phyloP scores from a whole-genome alignment of 352 stramenopile species.

The Peronospora farinosa region DNA sequence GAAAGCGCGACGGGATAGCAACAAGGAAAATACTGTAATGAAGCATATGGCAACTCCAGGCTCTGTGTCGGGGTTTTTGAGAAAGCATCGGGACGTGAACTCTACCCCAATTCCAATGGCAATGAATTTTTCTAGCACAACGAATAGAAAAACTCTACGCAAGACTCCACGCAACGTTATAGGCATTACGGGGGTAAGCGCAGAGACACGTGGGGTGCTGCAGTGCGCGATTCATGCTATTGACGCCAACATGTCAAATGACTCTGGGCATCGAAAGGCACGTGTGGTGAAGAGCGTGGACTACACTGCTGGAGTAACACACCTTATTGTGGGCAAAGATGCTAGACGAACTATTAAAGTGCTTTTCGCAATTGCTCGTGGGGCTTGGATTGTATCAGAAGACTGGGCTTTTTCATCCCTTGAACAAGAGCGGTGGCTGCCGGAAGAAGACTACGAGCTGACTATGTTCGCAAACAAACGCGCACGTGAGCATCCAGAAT shows the following conservation, averaged over 20 bases:
- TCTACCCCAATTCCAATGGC: conserved; percentile 30
- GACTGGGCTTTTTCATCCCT: conserved; percentile 73
- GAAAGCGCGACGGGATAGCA: conserved; percentile 17
- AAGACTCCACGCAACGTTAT: conserved; percentile 53
- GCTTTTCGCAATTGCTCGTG: conserved; percentile 73
- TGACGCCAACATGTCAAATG: conserved; percentile 52
- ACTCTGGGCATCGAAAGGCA: conserved; percentile 47
- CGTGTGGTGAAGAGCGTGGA: conserved; percentile 77
- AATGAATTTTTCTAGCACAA: conserved; percentile 30
- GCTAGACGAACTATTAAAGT: conserved; percentile 80
- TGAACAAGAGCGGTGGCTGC: conserved; percentile 64
- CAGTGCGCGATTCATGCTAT: conserved; percentile 76
- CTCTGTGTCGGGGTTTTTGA: conserved; percentile 27
- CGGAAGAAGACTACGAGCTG: conserved; percentile 63
- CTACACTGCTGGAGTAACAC: conserved; percentile 62
- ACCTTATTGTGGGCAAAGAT: conserved; percentile 64
- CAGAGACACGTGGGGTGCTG: conserved; percentile 48
- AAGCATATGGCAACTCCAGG: conserved; percentile 24
- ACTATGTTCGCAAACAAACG: conserved; percentile 44
- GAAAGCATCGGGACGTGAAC: conserved; percentile 28
- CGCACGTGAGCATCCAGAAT: conserved; percentile 37
- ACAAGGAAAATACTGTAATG: conserved; percentile 16
- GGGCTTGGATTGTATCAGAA: conserved; percentile 76
- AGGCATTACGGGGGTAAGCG: conserved; percentile 65
- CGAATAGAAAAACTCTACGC: conserved; percentile 24